phyloP scores from a whole-genome alignment of 2,329 filamentous ascomycete genomes.

The Phaeosphaeria sp. region DNA sequence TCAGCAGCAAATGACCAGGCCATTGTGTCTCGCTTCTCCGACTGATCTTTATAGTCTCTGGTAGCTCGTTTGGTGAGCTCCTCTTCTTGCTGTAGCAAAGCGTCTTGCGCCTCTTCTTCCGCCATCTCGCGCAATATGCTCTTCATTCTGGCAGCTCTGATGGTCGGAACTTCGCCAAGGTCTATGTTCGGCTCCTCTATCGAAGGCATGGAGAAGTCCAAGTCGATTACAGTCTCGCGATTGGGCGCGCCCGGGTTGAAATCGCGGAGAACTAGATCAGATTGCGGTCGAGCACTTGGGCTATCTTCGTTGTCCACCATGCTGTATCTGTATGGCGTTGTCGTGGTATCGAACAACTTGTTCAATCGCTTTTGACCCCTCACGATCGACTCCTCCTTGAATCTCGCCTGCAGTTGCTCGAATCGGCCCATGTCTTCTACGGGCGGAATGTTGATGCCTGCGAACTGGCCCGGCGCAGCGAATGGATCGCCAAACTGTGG shows the following conservation, averaged over 20 bases:
- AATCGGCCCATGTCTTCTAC: conserved; percentile 39
- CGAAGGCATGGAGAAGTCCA: conserved; percentile 59
- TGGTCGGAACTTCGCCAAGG: conserved; percentile 59
- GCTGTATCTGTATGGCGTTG: conserved; percentile 65
- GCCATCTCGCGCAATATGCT: conserved; percentile 53
- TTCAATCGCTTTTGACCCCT: conserved; percentile 64
- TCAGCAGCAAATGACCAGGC: conserved; percentile 36
- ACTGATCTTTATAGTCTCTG: conserved; percentile 57
- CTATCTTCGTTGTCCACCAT: conserved; percentile 55
- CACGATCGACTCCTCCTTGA: conserved; percentile 64
- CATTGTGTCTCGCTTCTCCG: conserved; percentile 18
- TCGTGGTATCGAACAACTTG: conserved; percentile 63
- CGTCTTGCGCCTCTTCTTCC: conserved; percentile 46
- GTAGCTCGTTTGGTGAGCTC: conserved; percentile 48
- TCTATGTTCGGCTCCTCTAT: conserved; percentile 50
- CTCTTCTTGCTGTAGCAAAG: conserved; percentile 34
- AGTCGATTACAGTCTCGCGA: conserved; percentile 62
- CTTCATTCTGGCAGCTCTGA: conserved; percentile 62
- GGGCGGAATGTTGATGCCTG: conserved; percentile 48
- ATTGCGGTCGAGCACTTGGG: conserved; percentile 52
- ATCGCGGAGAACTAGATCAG: conserved; percentile 62
- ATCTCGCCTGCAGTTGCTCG: conserved; percentile 54
- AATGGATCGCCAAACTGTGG: conserved; percentile 55
- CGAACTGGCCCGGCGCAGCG: conserved; percentile 37
- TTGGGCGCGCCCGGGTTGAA: conserved; percentile 51